Evolutionary conservation across 768 basidiomycete genomes (phyloP).

Genomic region (Boletus reticulatus): DNA sequence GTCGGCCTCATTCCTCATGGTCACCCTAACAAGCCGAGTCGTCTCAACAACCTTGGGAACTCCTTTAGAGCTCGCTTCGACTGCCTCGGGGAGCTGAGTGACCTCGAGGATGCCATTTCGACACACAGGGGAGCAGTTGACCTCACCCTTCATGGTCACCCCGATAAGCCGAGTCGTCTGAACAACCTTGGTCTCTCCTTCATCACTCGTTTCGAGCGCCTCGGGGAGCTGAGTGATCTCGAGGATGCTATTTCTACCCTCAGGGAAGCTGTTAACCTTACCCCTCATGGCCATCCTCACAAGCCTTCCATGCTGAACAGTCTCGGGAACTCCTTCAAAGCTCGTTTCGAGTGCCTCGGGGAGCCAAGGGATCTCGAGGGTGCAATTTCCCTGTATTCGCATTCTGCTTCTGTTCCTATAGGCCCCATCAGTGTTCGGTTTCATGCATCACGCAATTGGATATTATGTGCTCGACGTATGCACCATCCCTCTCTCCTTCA

Average conservation of each 20-base stretch:
- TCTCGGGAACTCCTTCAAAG: too few relatives aligned
- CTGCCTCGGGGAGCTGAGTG: not conserved
- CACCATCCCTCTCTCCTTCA: slow-evolving; percentile 10
- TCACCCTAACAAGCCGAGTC: not conserved
- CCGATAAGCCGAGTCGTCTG: not conserved
- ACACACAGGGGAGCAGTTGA: too few relatives aligned
- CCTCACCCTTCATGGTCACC: too few relatives aligned
- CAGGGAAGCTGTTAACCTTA: too few relatives aligned
- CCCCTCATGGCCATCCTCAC: too few relatives aligned
- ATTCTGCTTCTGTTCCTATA: not conserved
- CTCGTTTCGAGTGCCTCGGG: slow-evolving; percentile 1
- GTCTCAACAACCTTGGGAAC: not conserved
- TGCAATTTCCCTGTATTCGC: not conserved
- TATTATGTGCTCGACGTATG: slow-evolving; percentile 1
- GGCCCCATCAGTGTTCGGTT: not conserved
- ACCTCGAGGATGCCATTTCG: not conserved
- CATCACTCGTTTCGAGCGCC: too few relatives aligned
- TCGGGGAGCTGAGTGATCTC: too few relatives aligned
- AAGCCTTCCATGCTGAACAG: too few relatives aligned
- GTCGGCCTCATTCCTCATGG: not conserved
- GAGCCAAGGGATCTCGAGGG: not conserved
- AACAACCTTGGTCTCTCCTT: too few relatives aligned
- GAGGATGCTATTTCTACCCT: too few relatives aligned
- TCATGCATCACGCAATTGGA: slow-evolving; percentile 2
- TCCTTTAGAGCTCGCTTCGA: not conserved